These are phyloP conservation scores for Curvularia sp. DNA, from an alignment of 2,329 filamentous ascomycete genomes.

Conservation along the genomic window DNA sequence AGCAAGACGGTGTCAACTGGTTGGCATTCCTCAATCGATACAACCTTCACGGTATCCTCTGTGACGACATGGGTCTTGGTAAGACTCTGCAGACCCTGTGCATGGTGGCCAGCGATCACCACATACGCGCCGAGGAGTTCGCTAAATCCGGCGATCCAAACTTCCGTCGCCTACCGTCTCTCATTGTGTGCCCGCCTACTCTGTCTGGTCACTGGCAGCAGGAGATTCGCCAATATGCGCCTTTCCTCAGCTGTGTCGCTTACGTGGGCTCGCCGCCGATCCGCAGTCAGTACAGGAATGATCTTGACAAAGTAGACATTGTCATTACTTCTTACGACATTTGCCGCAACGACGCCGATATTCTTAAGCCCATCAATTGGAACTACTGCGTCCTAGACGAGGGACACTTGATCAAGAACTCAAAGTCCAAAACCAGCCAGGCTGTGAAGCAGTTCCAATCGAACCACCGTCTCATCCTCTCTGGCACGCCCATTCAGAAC, in stretches of 20 bases:
- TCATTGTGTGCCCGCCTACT: conserved; percentile 96
- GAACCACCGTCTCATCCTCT: conserved; percentile 95
- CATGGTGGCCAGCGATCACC: conserved; percentile 97
- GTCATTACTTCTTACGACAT: conserved; percentile 99
- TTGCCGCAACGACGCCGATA: conserved; percentile 91
- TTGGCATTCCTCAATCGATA: conserved; percentile 97
- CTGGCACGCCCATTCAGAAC: conserved; percentile 96
- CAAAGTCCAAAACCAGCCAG: conserved; percentile 92
- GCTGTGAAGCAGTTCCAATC: conserved; percentile 89
- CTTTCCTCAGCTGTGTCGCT: conserved; percentile 86
- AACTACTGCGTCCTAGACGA: conserved; percentile 98
- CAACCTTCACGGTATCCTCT: conserved; percentile 96
- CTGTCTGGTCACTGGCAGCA: conserved; percentile 99
- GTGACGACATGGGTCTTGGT: conserved; percentile 98
- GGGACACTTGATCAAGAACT: conserved; percentile 98
- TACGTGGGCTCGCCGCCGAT: conserved; percentile 91
- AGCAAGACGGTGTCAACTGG: conserved; percentile 99
- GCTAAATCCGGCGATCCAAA: conserved; percentile 81
- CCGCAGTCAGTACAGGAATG: conserved; percentile 72
- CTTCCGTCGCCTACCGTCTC: conserved; percentile 79
- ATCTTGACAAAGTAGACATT: conserved; percentile 81
- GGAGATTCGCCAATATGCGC: conserved; percentile 93
- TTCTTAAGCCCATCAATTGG: conserved; percentile 84
- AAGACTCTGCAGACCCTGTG: conserved; percentile 98
- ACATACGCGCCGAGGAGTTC: conserved; percentile 89